Percentiles rank a stretch among this genome's conserved stretches.
phyloP scores from a whole-genome alignment of 1,284 basidiomycete genomes.

The Rugiboletus extremiorientalis region DNA sequence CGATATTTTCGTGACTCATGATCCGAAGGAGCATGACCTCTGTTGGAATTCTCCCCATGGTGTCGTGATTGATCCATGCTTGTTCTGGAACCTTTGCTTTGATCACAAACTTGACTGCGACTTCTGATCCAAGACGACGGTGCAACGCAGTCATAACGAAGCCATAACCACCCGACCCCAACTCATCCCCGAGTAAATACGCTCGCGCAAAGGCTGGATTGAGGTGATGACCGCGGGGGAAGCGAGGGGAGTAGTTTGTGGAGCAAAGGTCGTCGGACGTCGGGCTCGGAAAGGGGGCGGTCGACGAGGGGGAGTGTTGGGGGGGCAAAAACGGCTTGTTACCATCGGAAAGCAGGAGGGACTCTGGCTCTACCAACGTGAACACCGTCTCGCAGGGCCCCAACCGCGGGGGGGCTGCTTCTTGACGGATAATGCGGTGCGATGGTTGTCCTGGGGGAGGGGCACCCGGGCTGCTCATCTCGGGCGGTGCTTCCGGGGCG shows the following conservation, averaged over 20 bases:
- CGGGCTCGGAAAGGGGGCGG: not conserved
- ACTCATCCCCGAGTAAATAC: slow-evolving; percentile 76
- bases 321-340: slow-evolving; percentile 2
- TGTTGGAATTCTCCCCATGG: slow-evolving; percentile 65
- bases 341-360: slow-evolving; percentile 28
- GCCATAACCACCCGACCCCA: slow-evolving; percentile 90
- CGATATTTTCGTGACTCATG: slow-evolving; percentile 78
- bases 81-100: slow-evolving; percentile 80
- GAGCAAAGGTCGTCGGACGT: slow-evolving; percentile 28
- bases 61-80: slow-evolving; percentile 74
- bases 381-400: not conserved
- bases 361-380: slow-evolving; percentile 6
- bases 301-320: slow-evolving; percentile 2
- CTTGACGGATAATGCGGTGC: not conserved
- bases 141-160: slow-evolving; percentile 84
- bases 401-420: not conserved
- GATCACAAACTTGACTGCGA: slow-evolving; percentile 93
- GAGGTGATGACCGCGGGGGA: slow-evolving; percentile 62
- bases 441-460: not conserved
- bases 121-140: slow-evolving; percentile 57
- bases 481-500: slow-evolving; percentile 1
- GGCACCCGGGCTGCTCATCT: not conserved
- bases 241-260: slow-evolving; percentile 52
- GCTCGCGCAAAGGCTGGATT: slow-evolving; percentile 62
- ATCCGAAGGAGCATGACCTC: slow-evolving; percentile 79